These are phyloP conservation scores for Debaryomycetaceae sp. DNA, from an alignment of 1,139 yeast genomes.

Conservation along the genomic window DNA sequence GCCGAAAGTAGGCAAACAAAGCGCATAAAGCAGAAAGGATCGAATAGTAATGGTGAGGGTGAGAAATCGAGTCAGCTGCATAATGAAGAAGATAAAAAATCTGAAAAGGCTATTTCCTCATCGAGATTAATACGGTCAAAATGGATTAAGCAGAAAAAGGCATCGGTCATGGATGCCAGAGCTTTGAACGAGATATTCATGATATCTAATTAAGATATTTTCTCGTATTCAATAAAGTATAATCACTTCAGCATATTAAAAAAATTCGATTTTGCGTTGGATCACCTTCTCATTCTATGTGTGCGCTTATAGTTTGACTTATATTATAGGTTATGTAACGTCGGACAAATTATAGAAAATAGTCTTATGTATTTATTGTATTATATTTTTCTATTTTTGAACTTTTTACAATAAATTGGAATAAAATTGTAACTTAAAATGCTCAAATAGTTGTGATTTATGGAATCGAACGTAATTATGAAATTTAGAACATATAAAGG, in stretches of 20 bases:
- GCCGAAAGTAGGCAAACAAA: constrained; percentile 12
- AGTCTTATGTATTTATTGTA: too few relatives aligned
- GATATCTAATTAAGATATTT: constrained; percentile 49
- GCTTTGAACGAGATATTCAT: constrained; percentile 90
- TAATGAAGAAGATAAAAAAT: background rate
- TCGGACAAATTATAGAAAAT: too few relatives aligned
- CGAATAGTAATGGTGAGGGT: constrained; percentile 19
- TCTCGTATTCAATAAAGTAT: too few relatives aligned
- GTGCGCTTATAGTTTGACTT: too few relatives aligned
- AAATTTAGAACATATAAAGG: background rate
- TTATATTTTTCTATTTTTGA: too few relatives aligned
- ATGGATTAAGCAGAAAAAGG: constrained; percentile 85
- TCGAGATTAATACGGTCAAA: constrained; percentile 69
- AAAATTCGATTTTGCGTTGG: too few relatives aligned
- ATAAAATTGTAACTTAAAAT: background rate
- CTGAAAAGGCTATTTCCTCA: background rate
- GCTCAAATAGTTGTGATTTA: background rate
- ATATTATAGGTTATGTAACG: too few relatives aligned
- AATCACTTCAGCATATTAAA: too few relatives aligned
- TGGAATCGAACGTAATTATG: too few relatives aligned
- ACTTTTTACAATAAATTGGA: background rate
- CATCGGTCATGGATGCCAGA: constrained; percentile 84
- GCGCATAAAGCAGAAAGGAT: constrained; percentile 19
- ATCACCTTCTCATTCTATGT: too few relatives aligned
- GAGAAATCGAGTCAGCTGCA: constrained; percentile 7